Percentiles rank a stretch among this genome's conserved stretches.
Conservation (phyloP, 306 rosid genomes). For the Fagus crenata region DNA sequence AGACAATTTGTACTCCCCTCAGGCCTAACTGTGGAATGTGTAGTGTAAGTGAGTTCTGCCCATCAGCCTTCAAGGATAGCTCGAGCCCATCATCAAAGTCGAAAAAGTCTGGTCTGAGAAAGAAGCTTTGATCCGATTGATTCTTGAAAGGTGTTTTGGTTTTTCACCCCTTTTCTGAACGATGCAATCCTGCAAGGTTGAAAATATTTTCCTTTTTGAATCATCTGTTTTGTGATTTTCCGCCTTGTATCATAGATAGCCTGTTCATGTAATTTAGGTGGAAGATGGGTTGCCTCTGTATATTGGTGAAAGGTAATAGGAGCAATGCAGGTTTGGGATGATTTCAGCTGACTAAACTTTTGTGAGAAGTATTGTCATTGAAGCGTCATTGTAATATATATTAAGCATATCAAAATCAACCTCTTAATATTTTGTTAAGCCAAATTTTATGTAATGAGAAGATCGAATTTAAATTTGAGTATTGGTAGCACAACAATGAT, state of each 20-base stretch:
- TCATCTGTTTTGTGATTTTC: too few species aligned
- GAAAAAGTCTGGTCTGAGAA: conserved; percentile 39
- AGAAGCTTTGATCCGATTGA: conserved; percentile 29
- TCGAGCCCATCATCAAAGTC: conserved; percentile 49
- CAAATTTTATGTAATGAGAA: too few species aligned
- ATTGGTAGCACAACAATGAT: too few species aligned
- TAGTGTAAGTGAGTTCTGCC: conserved; percentile 58
- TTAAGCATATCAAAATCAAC: neutral
- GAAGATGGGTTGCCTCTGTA: neutral
- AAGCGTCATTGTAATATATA: neutral
- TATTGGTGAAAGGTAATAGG: neutral
- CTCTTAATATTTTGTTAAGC: too few species aligned
- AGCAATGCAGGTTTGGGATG: neutral
- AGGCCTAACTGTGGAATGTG: conserved; percentile 75
- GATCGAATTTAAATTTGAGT: too few species aligned
- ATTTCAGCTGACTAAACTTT: neutral
- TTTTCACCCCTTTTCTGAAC: conserved; percentile 3
- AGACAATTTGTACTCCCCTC: conserved; percentile 73
- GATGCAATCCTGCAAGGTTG: neutral
- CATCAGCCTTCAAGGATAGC: conserved; percentile 69
- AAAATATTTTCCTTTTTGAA: neutral
- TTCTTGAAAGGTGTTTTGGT: neutral
- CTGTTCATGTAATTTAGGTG: neutral
- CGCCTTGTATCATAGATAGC: too few species aligned
- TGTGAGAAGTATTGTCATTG: neutral